phyloP scores from a whole-genome alignment of 805 yeast species.

The Teunomyces atbi region DNA sequence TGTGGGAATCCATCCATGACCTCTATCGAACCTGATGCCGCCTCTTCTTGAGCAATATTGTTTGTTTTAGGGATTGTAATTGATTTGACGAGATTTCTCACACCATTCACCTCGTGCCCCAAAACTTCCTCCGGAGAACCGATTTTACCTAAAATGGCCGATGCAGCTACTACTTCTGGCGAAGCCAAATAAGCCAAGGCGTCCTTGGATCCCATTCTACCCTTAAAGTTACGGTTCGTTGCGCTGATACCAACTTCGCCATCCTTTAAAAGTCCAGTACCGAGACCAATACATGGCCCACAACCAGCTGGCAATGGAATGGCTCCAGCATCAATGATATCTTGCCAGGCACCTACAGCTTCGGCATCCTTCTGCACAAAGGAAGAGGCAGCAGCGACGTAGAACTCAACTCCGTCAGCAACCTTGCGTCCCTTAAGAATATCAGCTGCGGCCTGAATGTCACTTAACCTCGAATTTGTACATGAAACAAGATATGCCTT shows the following conservation, averaged over 20 bases:
- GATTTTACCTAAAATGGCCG: conserved; percentile 92
- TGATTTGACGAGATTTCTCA: conserved; percentile 49
- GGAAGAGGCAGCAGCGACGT: conserved; percentile 96
- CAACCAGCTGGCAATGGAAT: conserved; percentile 96
- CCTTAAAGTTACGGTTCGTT: conserved; percentile 97
- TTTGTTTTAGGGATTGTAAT: conserved; percentile 26
- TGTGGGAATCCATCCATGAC: conserved; percentile 90
- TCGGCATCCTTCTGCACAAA: conserved; percentile 93
- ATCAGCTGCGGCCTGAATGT: conserved; percentile 91
- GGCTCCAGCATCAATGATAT: conserved; percentile 88
- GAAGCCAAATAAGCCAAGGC: conserved; percentile 95
- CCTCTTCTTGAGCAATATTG: conserved; percentile 28
- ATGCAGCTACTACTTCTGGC: conserved; percentile 98
- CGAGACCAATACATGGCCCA: conserved; percentile 98
- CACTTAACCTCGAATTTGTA: conserved; percentile 91
- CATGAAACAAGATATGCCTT: conserved; percentile 98
- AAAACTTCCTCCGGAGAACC: conserved; percentile 86
- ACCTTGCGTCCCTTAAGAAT: conserved; percentile 79
- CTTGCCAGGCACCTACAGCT: conserved; percentile 88
- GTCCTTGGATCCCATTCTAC: conserved; percentile 97
- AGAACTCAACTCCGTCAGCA: conserved; percentile 89
- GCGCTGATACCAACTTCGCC: conserved; percentile 99
- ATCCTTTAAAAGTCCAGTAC: conserved; percentile 87
- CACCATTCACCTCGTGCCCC: conserved; percentile 49
- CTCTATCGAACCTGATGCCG: conserved; percentile 49